Evolutionary conservation across 2,329 filamentous ascomycete species (phyloP).

Genomic region (Ophiostoma sp.): DNA sequence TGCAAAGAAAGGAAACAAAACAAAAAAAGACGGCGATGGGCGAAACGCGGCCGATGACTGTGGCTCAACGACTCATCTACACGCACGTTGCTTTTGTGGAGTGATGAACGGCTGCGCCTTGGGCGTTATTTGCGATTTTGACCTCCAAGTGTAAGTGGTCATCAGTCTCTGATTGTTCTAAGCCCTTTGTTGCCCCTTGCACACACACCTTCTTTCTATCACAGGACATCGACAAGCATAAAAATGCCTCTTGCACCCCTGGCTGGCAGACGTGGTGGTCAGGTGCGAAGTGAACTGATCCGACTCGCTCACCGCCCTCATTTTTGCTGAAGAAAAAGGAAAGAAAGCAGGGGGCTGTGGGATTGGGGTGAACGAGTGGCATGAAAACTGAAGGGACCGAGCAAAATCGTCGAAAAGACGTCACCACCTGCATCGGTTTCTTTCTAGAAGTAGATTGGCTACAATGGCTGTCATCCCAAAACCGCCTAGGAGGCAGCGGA

Average conservation of each 20-base stretch:
- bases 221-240: neutral
- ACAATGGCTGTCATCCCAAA: neutral
- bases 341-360: neutral
- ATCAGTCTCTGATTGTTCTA: neutral
- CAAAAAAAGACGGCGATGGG: neutral
- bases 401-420: neutral
- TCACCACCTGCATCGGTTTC: slow-evolving; percentile 1
- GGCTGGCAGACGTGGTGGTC: neutral
- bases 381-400: neutral
- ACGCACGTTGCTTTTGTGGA: neutral
- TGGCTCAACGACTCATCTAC: no score
- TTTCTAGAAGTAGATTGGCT: slow-evolving; percentile 2
- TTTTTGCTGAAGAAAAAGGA: neutral
- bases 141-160: neutral
- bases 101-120: neutral
- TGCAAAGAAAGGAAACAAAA: neutral
- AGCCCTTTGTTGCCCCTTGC: neutral
- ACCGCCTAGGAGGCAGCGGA: neutral
- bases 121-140: neutral
- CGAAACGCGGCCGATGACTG: neutral
- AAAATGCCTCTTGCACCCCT: neutral
- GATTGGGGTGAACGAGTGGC: neutral
- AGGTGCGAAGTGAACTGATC: neutral
- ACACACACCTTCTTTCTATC: neutral
- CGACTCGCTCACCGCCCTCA: slow-evolving; percentile 2